Evolutionary conservation across 2,329 filamentous ascomycete genomes (phyloP), one percentile per base, ranked within the genome.

Genomic region (Aspergillus latus): DNA sequence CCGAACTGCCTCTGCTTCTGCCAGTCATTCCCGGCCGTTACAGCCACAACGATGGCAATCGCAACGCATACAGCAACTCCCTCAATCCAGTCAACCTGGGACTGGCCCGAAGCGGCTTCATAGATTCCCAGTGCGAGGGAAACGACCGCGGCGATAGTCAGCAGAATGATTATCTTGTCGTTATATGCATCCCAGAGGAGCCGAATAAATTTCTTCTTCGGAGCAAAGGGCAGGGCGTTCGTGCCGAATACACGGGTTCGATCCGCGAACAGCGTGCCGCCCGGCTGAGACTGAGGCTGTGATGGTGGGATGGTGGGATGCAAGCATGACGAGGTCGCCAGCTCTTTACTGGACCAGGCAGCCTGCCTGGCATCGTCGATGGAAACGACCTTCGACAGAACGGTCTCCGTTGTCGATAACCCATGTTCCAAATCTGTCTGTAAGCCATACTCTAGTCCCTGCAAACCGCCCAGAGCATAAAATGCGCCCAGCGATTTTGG

Each of bases 401-500:
- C 68, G 34, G 79, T 80, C 74, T 97, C 92, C 55, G 96, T 91
- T 2, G 84, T 67, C 60, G 89, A 92, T 51, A 97, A 71, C 6
- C 92, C 92, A 36, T 87, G 79, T 49, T 81, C 82, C 28, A 89
- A 79, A 69, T 94, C 84, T 5, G 86, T 86, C 46, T 89, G 81
- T 30, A 97, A 76, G 6, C 92, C 92, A 67, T 85, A 88, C 72
- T 94, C 91, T 47, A 97, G 73, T 0, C 92, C 92, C n/a, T 74
- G 74, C n/a, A 96, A 74, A 26, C 92, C 92, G 47, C 92, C 92
- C 3, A 97, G 72, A 10, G 87, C 87, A 67, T 88, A 89, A 64
- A 93, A 96, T 0, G 91, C 92, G 11, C 87, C 80, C 54, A 96
- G 76, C 59, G 86, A 95, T 77, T 96, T 96, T 2, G 92, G 92